These are phyloP conservation scores for Trifolium pratense DNA, from an alignment of 306 rosid species.

Conservation along the genomic window DNA sequence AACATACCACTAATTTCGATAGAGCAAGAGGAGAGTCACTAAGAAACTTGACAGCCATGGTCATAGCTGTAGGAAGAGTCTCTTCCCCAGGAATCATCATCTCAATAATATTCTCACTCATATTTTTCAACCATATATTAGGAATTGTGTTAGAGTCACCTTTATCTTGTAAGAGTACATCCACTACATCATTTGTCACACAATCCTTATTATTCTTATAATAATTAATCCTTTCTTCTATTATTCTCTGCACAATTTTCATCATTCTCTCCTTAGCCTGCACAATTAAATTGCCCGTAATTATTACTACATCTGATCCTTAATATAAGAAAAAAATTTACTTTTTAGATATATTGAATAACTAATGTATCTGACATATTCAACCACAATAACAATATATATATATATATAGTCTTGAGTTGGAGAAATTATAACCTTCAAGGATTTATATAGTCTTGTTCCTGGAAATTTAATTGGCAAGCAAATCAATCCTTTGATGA, in stretches of 20 bases:
- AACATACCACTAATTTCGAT: slow-evolving; percentile 62
- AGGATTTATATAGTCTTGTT: slow-evolving; percentile 78
- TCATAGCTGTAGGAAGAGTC: slow-evolving; percentile 87
- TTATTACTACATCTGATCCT: neutral
- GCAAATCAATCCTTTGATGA: slow-evolving; percentile 87
- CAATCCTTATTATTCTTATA: slow-evolving; percentile 11
- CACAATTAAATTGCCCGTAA: neutral
- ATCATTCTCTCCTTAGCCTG: slow-evolving; percentile 83
- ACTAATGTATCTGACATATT: no score
- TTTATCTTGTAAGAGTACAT: slow-evolving; percentile 66
- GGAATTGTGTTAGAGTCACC: slow-evolving; percentile 42
- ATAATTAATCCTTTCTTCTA: slow-evolving; percentile 52
- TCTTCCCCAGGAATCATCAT: slow-evolving; percentile 97
- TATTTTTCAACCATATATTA: slow-evolving; percentile 55
- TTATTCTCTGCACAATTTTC: slow-evolving; percentile 69
- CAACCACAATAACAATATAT: neutral
- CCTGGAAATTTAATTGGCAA: slow-evolving; percentile 89
- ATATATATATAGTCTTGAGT: neutral
- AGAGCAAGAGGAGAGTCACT: slow-evolving; percentile 64
- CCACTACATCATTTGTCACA: slow-evolving; percentile 64
- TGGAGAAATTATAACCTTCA: slow-evolving; percentile 57
- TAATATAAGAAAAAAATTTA: no score
- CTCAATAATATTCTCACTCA: slow-evolving; percentile 75
- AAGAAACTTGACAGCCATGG: slow-evolving; percentile 78
- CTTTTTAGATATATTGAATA: no score